A percentile compares a stretch with the other conserved stretches of the same genome.
phyloP scores from a whole-genome alignment of 331 rosid genomes.

The Rhamnella rubrinervis region DNA sequence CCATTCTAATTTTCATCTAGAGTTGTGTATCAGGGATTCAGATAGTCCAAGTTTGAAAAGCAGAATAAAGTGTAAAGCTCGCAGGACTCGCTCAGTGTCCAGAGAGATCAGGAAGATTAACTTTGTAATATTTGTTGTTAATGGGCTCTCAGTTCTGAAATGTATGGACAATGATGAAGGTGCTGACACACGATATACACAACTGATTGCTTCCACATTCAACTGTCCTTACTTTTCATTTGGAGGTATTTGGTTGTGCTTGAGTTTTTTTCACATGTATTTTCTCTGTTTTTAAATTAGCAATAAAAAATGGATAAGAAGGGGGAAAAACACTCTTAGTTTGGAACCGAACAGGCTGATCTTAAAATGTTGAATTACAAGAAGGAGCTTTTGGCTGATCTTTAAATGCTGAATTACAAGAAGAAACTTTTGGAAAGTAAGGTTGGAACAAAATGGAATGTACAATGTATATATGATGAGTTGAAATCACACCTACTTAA shows the following conservation, averaged over 20 bases:
- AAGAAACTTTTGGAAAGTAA: no score
- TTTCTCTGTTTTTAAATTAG: not conserved
- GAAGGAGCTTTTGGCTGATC: no score
- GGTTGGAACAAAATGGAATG: no score
- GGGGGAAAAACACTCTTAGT: no score
- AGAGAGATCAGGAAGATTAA: slow-evolving; percentile 55
- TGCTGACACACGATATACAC: slow-evolving; percentile 30
- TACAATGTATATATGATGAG: no score
- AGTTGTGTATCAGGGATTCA: slow-evolving; percentile 49
- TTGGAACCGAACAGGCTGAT: no score
- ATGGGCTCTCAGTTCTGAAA: slow-evolving; percentile 63
- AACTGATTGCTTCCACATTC: slow-evolving; percentile 56
- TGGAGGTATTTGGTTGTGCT: slow-evolving; percentile 50
- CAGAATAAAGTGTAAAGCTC: slow-evolving; percentile 47
- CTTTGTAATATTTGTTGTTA: slow-evolving; percentile 64
- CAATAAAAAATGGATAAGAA: not conserved
- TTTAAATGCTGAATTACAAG: no score
- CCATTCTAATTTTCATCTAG: slow-evolving; percentile 24
- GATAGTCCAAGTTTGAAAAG: slow-evolving; percentile 47
- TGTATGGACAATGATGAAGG: slow-evolving; percentile 43
- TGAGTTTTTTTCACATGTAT: slow-evolving; percentile 8
- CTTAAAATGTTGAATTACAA: no score
- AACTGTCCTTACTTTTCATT: slow-evolving; percentile 62
- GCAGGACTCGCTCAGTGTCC: slow-evolving; percentile 27
- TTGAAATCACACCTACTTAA: no score